phyloP scores from a whole-genome alignment of 78 protist species.

The Mastigamoeba balamuthi region DNA sequence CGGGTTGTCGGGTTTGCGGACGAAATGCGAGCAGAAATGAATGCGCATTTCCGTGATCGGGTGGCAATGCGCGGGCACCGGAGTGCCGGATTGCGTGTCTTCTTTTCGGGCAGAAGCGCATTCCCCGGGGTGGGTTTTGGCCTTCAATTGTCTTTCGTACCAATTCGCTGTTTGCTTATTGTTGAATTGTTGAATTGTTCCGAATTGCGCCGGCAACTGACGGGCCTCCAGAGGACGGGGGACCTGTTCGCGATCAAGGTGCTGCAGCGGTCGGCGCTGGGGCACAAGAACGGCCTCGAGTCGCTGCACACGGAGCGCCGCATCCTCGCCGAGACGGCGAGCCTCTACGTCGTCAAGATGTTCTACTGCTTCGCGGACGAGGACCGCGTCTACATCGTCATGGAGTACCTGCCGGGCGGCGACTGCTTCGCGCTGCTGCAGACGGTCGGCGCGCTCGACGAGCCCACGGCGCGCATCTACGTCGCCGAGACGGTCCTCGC shows the following conservation, averaged over 20 bases:
- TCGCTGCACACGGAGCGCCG: conserved; percentile 38
- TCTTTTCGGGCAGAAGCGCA: too few species aligned
- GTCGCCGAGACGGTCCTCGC: conserved; percentile 54
- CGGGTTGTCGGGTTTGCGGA: too few species aligned
- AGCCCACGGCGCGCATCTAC: conserved; percentile 43
- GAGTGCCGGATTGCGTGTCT: too few species aligned
- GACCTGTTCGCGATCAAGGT: conserved; percentile 82
- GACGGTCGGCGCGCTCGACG: conserved; percentile 45
- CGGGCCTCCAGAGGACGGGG: conserved; percentile 34
- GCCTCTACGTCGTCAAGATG: conserved; percentile 45
- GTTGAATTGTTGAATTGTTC: too few species aligned
- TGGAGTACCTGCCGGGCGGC: conserved; percentile 72
- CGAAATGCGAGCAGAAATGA: too few species aligned
- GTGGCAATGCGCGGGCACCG: too few species aligned
- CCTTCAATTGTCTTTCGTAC: too few species aligned
- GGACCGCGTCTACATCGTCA: conserved; percentile 51
- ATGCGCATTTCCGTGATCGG: too few species aligned
- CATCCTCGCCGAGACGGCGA: conserved; percentile 22
- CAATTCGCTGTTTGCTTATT: too few species aligned
- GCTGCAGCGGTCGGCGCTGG: conserved; percentile 42
- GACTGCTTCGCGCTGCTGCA: conserved; percentile 45
- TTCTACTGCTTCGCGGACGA: conserved; percentile 57
- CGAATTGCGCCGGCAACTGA: too few species aligned
- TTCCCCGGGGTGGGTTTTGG: too few species aligned
- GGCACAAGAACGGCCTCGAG: conserved; percentile 45